Conservation (phyloP, 139 green algal genomes). For the Spirogloea muscicola region DNA sequence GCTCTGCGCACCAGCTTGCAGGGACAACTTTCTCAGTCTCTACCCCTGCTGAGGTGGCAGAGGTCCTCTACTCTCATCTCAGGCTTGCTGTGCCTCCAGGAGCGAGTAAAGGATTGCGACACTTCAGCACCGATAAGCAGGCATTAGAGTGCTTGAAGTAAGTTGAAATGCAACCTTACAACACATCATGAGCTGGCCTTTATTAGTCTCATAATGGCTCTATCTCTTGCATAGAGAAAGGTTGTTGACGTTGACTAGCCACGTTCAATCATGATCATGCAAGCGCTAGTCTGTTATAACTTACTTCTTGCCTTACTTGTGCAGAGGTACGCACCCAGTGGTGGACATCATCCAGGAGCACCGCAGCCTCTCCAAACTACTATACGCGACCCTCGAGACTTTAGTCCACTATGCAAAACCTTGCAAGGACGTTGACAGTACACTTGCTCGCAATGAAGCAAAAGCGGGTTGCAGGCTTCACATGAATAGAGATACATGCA, state of each 20-base stretch:
- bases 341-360: conserved; percentile 14
- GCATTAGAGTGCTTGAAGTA: conserved; percentile 33
- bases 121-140: conserved; percentile 18
- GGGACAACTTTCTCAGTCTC: conserved; percentile 19
- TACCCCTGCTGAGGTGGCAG: conserved; percentile 9
- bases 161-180: too few relatives aligned
- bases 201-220: too few relatives aligned
- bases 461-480: neutral
- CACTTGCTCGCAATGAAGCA: neutral
- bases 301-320: too few relatives aligned
- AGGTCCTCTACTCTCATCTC: conserved; percentile 17
- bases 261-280: too few relatives aligned
- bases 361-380: conserved; percentile 19
- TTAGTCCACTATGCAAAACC: too few relatives aligned
- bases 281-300: too few relatives aligned
- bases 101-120: neutral
- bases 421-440: too few relatives aligned
- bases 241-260: too few relatives aligned
- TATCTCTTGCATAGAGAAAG: too few relatives aligned
- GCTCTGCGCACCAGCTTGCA: neutral
- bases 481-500: neutral
- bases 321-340: conserved; percentile 10
- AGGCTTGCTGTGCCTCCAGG: conserved; percentile 15
- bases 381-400: neutral
- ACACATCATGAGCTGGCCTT: too few relatives aligned